phyloP scores from a whole-genome alignment of 768 basidiomycete genomes.

The Harrya chromipes region DNA sequence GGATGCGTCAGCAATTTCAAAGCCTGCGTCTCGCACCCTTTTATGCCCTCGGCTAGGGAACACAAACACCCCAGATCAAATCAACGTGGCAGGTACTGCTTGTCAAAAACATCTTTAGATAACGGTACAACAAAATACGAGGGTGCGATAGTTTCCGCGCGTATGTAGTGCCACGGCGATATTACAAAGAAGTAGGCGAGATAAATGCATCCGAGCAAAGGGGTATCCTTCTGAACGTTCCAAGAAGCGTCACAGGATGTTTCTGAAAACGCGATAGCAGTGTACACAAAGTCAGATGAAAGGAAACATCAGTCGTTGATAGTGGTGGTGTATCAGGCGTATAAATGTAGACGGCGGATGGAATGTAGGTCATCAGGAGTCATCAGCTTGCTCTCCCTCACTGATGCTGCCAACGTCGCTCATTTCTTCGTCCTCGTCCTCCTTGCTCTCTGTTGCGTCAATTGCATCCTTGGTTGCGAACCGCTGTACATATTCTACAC shows the following conservation, averaged over 20 bases:
- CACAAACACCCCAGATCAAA: neutral
- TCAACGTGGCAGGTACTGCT: slow-evolving; percentile 15
- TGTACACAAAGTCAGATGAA: slow-evolving; percentile 10
- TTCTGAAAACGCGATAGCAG: slow-evolving; percentile 16
- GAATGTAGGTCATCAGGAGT: slow-evolving; percentile 32
- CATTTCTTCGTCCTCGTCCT: slow-evolving; percentile 81
- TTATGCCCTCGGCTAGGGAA: slow-evolving; percentile 5
- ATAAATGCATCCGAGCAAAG: slow-evolving; percentile 16
- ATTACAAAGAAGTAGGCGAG: slow-evolving; percentile 8
- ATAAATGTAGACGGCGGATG: neutral
- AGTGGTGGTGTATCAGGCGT: slow-evolving; percentile 10
- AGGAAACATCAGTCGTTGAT: slow-evolving; percentile 3
- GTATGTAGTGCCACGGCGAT: slow-evolving; percentile 22
- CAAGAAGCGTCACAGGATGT: slow-evolving; percentile 12
- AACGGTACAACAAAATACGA: slow-evolving; percentile 28
- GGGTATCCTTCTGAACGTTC: slow-evolving; percentile 29
- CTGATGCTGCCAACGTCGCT: slow-evolving; percentile 83
- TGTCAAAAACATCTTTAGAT: slow-evolving; percentile 25
- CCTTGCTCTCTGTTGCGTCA: slow-evolving; percentile 66
- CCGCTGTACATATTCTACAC: slow-evolving; percentile 90
- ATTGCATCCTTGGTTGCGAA: slow-evolving; percentile 90
- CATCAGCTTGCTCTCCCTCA: slow-evolving; percentile 43
- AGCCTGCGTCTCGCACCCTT: neutral
- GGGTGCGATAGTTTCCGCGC: slow-evolving; percentile 21
- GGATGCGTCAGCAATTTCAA: slow-evolving; percentile 6